These are phyloP conservation scores for Oenanthe sinensis DNA, from an alignment of 129 eudicot genomes.

Conservation along the genomic window DNA sequence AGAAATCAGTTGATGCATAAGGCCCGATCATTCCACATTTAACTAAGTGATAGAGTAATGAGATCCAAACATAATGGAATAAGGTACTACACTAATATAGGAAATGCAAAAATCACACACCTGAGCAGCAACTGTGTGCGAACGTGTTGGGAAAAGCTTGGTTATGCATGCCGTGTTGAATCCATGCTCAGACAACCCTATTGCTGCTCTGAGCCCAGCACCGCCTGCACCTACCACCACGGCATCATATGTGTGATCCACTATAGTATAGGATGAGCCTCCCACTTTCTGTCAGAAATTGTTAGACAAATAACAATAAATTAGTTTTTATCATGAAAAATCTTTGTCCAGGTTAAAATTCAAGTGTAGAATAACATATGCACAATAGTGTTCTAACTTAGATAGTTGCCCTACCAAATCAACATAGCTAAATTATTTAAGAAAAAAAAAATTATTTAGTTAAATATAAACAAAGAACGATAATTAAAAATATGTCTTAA, in stretches of 20 bases:
- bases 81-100: neutral
- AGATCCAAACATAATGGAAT: neutral
- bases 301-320: conserved; percentile 13
- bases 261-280: conserved; percentile 65
- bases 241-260: conserved; percentile 95
- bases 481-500: neutral
- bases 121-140: conserved; percentile 99
- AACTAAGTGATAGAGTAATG: neutral
- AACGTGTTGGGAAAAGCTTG: conserved; percentile 93
- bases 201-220: conserved; percentile 96
- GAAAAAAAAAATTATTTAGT: neutral
- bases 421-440: neutral
- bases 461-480: neutral
- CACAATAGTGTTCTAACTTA: neutral
- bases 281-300: conserved; percentile 39
- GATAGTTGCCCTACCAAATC: neutral
- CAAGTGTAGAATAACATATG: neutral
- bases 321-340: neutral
- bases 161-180: conserved; percentile 98
- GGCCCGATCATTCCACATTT: neutral
- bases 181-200: conserved; percentile 94
- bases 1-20: neutral
- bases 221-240: conserved; percentile 99
- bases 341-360: neutral
- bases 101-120: conserved; percentile 22